Base-by-base conservation (phyloP, 257 asterid genomes). In the Solanum dulcamara region DNA sequence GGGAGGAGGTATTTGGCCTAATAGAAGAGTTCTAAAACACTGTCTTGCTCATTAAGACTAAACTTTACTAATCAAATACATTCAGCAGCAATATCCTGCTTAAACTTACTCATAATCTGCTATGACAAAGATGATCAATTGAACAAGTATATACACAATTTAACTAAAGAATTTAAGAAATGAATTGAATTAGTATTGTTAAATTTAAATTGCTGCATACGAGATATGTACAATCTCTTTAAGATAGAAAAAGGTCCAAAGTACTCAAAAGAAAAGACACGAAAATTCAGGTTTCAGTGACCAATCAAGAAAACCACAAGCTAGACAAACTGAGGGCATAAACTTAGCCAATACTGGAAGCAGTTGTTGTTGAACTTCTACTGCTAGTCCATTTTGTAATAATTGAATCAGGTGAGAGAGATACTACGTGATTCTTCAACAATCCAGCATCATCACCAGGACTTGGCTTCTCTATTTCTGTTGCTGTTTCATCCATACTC, bases 391-490 rank as follows among this genome's bases (percentile, higher is more conserved):
- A 60, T 70, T 40, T 70, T 83, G 71, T 28, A 57, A 72, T 80
- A 51, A 85, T 83, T 12, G 92, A 87, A 77, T 86, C 71, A 26
- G 91, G 91, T 22, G 92, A 90, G 81, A 30, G 64, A 66, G 80
- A 20, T 17, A 30, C 26, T 22, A 53, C 12, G 3, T 59, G 81
- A 18, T 81, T 86, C 2, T 90, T 88, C 18, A 91, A 88, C 85
- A 86, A 74, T 55, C 42, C 70, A 22, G 85, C 88, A 11, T 89
- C 93, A 32, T 91, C 95, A 59, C 87, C 83, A 2, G 67, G 86
- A 32, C 88, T 88, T 50, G 89, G 92, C 8, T 87, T 88, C 40
- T 87, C 94, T 17, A 83, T 88, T 83, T 81, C 86, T 46, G 70
- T 88, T 2, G 80, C 80, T 4, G 85, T 84, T 85, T 81, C 33